These are phyloP conservation scores for Colletotrichum sp. DNA, from an alignment of 2,329 filamentous ascomycete genomes.

Conservation along the genomic window DNA sequence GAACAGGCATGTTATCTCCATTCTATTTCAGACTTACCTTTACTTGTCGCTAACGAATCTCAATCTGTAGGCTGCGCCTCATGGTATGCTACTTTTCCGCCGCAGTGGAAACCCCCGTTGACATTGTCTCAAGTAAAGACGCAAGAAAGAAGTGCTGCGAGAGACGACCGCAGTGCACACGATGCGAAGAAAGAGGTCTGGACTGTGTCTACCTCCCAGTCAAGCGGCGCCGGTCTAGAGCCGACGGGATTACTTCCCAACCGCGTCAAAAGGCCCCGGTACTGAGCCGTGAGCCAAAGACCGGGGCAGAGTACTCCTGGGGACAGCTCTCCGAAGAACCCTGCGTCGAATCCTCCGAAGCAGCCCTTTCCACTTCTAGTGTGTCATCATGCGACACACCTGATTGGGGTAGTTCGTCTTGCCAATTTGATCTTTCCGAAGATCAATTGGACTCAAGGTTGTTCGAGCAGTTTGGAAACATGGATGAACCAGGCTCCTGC, in stretches of 20 bases:
- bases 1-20: neutral
- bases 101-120: neutral
- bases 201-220: conserved; percentile 56
- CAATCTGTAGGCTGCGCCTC: neutral
- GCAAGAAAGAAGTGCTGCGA: conserved; percentile 65
- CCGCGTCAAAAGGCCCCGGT: neutral
- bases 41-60: neutral
- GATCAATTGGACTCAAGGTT: neutral
- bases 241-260: neutral
- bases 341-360: neutral
- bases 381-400: neutral
- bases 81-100: neutral
- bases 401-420: neutral
- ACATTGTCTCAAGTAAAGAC: neutral
- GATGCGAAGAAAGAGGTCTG: conserved; percentile 52
- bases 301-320: neutral
- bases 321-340: neutral
- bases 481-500: neutral
- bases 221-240: conserved; percentile 37
- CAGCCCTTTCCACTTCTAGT: neutral
- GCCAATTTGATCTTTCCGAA: neutral
- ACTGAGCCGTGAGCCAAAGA: neutral
- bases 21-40: neutral
- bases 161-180: conserved; percentile 51
- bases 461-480: neutral